Evolutionary conservation across 2,329 filamentous ascomycete genomes (phyloP).

Genomic region (Magnaporthiopsis incrustans): DNA sequence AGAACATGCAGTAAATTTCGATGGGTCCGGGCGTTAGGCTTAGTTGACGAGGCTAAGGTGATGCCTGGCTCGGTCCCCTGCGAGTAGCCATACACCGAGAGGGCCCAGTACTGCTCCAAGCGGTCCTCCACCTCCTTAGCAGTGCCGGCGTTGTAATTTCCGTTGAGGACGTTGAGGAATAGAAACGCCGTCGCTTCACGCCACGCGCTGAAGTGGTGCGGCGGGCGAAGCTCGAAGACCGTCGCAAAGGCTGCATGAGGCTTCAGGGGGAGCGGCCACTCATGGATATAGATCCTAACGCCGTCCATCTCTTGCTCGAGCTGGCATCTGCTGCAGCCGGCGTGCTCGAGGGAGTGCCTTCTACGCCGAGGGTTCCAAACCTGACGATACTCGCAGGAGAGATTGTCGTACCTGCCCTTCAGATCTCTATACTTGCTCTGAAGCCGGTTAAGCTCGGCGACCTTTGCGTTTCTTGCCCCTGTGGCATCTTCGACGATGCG

Average conservation of each 20-base stretch:
- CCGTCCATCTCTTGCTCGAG: constrained; percentile 21
- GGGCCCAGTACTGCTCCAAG: not conserved
- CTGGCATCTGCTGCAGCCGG: constrained; percentile 21
- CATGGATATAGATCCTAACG: constrained; percentile 39
- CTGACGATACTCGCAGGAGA: constrained; percentile 8
- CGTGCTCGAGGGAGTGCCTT: no score
- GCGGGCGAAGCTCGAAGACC: constrained; percentile 44
- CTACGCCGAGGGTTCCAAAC: no score
- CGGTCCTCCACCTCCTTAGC: no score
- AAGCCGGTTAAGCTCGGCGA: constrained; percentile 22
- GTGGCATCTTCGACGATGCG: constrained; percentile 32
- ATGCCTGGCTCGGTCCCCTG: constrained; percentile 13
- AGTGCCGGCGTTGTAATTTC: constrained; percentile 7
- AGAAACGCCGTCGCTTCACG: constrained; percentile 37
- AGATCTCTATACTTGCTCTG: constrained; percentile 22
- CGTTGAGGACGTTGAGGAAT: constrained; percentile 28
- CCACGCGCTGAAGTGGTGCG: constrained; percentile 35
- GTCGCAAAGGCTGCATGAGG: constrained; percentile 27
- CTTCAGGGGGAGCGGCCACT: constrained; percentile 45
- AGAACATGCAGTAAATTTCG: constrained; percentile 18
- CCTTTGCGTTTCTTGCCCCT: constrained; percentile 20
- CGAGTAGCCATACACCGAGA: not conserved
- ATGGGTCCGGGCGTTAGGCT: constrained; percentile 28
- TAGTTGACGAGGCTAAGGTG: constrained; percentile 25
- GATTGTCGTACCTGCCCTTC: constrained; percentile 10